Evolutionary conservation across 345 rosid genomes (phyloP), one percentile per base, ranked within the genome.

Genomic region (Populus deltoides): DNA sequence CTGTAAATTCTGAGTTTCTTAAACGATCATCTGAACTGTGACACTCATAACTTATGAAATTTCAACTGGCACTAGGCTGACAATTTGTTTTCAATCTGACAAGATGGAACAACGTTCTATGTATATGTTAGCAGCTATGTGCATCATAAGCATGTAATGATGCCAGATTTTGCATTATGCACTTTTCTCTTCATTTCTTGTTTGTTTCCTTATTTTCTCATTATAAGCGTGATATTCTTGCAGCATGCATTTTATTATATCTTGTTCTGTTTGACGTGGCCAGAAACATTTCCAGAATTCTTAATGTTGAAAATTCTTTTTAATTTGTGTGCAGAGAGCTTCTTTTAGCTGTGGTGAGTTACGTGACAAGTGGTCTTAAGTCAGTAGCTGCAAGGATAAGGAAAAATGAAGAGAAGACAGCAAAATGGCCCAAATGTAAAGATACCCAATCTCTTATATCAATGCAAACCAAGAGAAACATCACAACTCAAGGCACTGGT

Each of bases 401-500:
- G 76, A 88, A 62, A 77, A 90, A 78, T 0, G 89, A 88, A 57
- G 90, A 83, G 55, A 89, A 86, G 84, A 75, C 78, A 68, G 76
- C 81, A 35, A 88, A 82, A 82, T 87, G 92, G 94, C 79, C 82
- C 18, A 92, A 82, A 89, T 85, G 89, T 85, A 92, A 87, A 85
- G 97, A 94, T 80, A 75, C 85, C 17, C 85, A 88, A 8, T 83
- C 89, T 62, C 94, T 90, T 63, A 78, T 90, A 62, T 82, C 90
- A 18, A 83, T 86, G 43, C 95, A 91, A 83, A 84, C 76, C 77
- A 94, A 84, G 86, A 85, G 87, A 86, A 88, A 78, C 86, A 85
- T 79, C 68, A 78, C 84, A 20, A 70, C 80, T 2, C 93, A 90
- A 45, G 76, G 85, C 67, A 70, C 83, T 3, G 90, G 83, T 51